Percentiles rank a stretch among this genome's conserved stretches.
Evolutionary conservation across 2,329 filamentous ascomycete genomes (phyloP).

Genomic region (Pseudogymnoascus sp.): DNA sequence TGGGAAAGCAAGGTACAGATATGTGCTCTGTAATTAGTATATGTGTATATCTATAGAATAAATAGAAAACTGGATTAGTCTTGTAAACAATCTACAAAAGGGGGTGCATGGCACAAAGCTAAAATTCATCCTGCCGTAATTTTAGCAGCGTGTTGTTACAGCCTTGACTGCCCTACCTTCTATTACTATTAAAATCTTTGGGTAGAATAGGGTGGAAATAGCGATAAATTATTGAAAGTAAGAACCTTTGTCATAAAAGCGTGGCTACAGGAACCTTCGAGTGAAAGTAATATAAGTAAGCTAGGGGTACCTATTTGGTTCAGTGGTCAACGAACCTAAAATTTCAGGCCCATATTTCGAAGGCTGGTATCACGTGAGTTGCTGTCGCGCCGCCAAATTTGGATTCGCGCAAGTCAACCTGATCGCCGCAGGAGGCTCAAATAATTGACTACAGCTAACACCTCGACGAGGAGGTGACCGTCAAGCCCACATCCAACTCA

Average conservation of each 20-base stretch:
- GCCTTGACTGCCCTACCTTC: background rate
- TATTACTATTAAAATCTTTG: background rate
- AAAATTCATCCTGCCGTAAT: background rate
- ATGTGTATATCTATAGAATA: background rate
- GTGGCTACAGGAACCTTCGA: background rate
- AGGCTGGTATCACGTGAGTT: background rate
- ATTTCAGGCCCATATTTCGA: background rate
- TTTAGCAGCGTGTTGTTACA: background rate
- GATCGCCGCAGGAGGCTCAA: conserved; percentile 5
- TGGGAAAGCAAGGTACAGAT: conserved; percentile 47
- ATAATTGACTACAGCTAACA: background rate
- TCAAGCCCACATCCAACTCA: background rate
- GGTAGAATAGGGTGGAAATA: background rate
- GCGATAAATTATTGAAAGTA: background rate
- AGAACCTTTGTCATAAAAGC: background rate
- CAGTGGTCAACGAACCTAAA: background rate
- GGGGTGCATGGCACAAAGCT: background rate
- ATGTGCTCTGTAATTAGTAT: conserved; percentile 39
- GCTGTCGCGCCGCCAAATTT: background rate
- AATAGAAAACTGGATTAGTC: background rate
- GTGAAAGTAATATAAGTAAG: background rate
- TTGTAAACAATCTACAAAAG: background rate
- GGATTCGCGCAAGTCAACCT: background rate
- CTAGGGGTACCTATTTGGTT: background rate
- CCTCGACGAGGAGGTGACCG: conserved; percentile 5